These are phyloP conservation scores for Ceratocystis ficicola DNA, from an alignment of 2,329 filamentous ascomycete genomes.

Conservation along the genomic window DNA sequence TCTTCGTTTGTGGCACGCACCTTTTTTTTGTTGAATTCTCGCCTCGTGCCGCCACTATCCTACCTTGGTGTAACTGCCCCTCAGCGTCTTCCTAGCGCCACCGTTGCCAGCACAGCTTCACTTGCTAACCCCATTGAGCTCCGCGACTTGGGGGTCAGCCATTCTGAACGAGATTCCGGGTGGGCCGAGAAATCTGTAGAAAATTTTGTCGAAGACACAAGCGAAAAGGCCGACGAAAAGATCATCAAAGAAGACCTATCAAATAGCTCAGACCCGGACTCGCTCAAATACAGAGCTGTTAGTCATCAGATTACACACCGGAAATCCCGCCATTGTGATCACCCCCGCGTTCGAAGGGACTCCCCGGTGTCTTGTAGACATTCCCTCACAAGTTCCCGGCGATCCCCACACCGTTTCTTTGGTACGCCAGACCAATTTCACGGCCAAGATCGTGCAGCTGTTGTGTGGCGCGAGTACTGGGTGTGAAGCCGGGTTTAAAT, in stretches of 20 bases:
- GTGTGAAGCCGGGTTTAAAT: not conserved
- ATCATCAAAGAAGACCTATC: not conserved
- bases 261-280: not conserved
- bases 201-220: not conserved
- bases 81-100: not conserved
- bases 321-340: not conserved
- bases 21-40: not conserved
- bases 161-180: not conserved
- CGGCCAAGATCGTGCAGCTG: slow-evolving; percentile 10
- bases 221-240: not conserved
- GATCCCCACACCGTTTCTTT: not conserved
- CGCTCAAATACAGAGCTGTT: not conserved
- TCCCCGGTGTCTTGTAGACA: not conserved
- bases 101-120: not conserved
- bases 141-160: not conserved
- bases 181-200: not conserved
- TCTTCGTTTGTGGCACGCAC: not conserved
- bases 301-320: not conserved
- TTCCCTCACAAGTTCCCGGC: not conserved
- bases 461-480: slow-evolving; percentile 20
- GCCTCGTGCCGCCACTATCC: not conserved
- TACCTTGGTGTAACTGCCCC: not conserved
- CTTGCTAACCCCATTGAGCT: slow-evolving; percentile 13
- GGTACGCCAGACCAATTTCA: not conserved
- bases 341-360: not conserved